Conservation (phyloP, 192 early-diverging fungal genomes). For the Umbelopsis sp. region DNA sequence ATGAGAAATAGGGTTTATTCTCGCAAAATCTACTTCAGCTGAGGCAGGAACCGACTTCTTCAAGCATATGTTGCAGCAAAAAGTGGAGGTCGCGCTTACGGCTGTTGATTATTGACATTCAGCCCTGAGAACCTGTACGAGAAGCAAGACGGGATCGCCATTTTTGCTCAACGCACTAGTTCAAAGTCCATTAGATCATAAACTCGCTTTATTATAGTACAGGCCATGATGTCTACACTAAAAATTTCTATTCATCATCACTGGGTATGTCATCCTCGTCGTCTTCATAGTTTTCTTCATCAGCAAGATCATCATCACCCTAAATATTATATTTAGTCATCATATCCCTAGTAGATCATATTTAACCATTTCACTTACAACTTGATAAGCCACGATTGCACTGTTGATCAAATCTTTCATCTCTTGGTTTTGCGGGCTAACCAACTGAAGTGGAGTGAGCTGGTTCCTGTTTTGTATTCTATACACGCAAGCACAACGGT, state of each 20-base stretch:
- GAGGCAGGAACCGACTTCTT: too few relatives aligned
- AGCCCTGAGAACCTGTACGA: too few relatives aligned
- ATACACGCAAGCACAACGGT: background rate
- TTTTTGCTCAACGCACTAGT: too few relatives aligned
- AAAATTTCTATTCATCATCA: slow-evolving; percentile 22
- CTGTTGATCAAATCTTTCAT: slow-evolving; percentile 34
- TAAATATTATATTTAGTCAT: background rate
- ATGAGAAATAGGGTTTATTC: too few relatives aligned
- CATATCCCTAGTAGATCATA: background rate
- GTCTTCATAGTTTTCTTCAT: slow-evolving; percentile 28
- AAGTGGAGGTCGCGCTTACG: too few relatives aligned
- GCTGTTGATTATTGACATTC: too few relatives aligned
- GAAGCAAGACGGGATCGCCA: too few relatives aligned
- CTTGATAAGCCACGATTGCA: slow-evolving; percentile 28
- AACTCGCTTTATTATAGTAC: slow-evolving; percentile 9
- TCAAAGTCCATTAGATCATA: background rate
- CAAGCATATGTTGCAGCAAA: too few relatives aligned
- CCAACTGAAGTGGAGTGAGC: slow-evolving; percentile 23
- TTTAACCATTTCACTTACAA: slow-evolving; percentile 29
- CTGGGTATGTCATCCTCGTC: slow-evolving; percentile 32
- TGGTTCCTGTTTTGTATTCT: slow-evolving; percentile 37
- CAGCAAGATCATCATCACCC: slow-evolving; percentile 17
- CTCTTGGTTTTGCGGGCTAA: slow-evolving; percentile 31
- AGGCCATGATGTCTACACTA: slow-evolving; percentile 9
- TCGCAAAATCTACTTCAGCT: too few relatives aligned